Percentiles rank a stretch among this genome's conserved stretches.
Conservation (phyloP, 163 green algal species). For the Scenedesmus sp. region DNA sequence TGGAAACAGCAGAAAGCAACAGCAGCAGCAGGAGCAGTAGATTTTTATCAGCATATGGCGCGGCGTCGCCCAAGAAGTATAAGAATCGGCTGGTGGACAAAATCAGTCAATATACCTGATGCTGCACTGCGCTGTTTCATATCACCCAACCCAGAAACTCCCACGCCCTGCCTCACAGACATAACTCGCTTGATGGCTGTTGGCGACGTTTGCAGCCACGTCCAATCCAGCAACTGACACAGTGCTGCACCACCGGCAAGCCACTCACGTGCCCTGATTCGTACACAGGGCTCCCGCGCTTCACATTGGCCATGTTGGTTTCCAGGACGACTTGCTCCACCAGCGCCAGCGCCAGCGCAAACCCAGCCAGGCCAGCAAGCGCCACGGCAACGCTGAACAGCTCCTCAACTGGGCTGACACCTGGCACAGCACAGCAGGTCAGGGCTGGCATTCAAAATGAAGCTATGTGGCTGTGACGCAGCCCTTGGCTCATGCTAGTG, state of each 20-base stretch:
- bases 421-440: constrained; percentile 11
- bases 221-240: no score
- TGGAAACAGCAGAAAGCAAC: background rate
- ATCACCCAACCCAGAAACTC: background rate
- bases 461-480: no score
- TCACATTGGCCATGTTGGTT: constrained; percentile 63
- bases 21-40: background rate
- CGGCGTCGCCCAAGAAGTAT: no score
- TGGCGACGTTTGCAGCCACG: constrained; percentile 57
- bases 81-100: background rate
- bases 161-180: constrained; percentile 66
- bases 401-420: constrained; percentile 15
- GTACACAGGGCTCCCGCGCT: constrained; percentile 58
- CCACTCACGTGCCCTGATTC: constrained; percentile 60
- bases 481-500: no score
- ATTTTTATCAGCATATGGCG: no score
- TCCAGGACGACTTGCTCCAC: constrained; percentile 61
- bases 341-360: constrained; percentile 68
- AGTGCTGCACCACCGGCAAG: background rate
- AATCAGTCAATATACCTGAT: background rate
- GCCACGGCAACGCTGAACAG: constrained; percentile 60
- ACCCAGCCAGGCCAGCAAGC: constrained; percentile 54
- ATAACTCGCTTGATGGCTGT: constrained; percentile 57
- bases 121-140: background rate
- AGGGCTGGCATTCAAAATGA: no score